These are phyloP conservation scores for Pythium utonaiense DNA, from an alignment of 352 stramenopile genomes.

Conservation along the genomic window DNA sequence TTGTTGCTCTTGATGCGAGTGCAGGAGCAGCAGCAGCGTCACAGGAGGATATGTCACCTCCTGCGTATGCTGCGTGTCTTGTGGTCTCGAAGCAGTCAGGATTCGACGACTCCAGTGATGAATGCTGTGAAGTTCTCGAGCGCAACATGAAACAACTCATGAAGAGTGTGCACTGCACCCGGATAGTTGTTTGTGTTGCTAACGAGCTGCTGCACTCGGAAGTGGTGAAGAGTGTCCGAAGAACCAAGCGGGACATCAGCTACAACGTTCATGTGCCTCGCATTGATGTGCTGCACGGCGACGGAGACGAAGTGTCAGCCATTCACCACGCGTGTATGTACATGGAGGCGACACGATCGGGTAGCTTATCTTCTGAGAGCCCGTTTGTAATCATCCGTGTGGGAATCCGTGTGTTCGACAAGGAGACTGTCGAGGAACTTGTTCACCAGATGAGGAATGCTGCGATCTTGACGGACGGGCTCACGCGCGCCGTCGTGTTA, in stretches of 20 bases:
- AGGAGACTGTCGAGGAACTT: constrained; percentile 13
- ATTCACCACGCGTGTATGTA: constrained; percentile 24
- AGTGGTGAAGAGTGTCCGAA: constrained; percentile 13
- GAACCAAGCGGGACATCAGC: neutral
- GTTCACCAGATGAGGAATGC: constrained; percentile 18
- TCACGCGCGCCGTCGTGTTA: constrained; percentile 16
- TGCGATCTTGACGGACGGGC: constrained; percentile 12
- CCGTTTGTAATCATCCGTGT: constrained; percentile 13
- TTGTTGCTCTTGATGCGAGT: constrained; percentile 8
- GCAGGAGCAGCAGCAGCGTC: neutral
- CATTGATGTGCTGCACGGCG: constrained; percentile 20
- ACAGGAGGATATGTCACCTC: neutral
- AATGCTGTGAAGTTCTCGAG: neutral
- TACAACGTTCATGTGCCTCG: neutral
- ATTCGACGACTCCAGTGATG: neutral
- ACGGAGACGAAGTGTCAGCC: constrained; percentile 10
- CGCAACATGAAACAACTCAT: constrained; percentile 14
- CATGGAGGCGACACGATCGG: constrained; percentile 7
- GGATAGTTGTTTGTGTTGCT: constrained; percentile 15
- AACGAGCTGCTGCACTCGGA: constrained; percentile 1
- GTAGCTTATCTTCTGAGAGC: neutral
- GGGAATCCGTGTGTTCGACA: constrained; percentile 14
- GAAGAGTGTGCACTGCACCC: constrained; percentile 2
- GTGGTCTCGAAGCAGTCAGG: constrained; percentile 6
- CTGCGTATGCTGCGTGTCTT: constrained; percentile 12